Base-by-base conservation (phyloP, 164 flowering plant species). In the Cinnamomum chago region DNA sequence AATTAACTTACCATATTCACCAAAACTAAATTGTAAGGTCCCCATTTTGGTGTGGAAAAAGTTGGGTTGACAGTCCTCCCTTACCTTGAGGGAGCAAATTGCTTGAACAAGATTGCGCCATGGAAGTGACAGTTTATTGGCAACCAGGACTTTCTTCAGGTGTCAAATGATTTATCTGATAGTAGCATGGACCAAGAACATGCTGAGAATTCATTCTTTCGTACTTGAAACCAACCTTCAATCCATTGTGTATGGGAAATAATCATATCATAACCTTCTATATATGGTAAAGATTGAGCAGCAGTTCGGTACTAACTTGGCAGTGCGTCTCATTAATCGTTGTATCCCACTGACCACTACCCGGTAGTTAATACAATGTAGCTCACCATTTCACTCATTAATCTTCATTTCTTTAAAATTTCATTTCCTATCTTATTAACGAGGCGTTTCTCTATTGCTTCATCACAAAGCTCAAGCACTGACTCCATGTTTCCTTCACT, bases 401-500 rank as follows among this genome's bases (percentile, higher is more conserved):
- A 69, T 70, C 52, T 27, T 23, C 71, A 52, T 52, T 11, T 30
- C 13, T 24, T 23, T 11, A 23, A 14, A 27, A 62, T 70, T 60
- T 75, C 79, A 66, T 30, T 33, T 58, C 23, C 62, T 0, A 15
- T 73, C 75, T 76, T 71, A 69, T 47, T 78, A 71, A 77, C 51
- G 9, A 82, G 74, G 77, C 72, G 65, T 66, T 67, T 72, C 76
- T 82, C 84, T 65, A 82, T 68, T 58, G 68, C 80, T 75, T 82
- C 84, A 71, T 82, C 80, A 51, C 84, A 82, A 70, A 82, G 80
- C 70, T 79, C 84, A 75, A 82, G 84, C 25, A 78, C 74, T 23
- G 50, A 60, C 51, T 79, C 82, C 65, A 82, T 69, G 71, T 77
- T 65, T 14, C 80, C 80, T 35, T 82, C 82, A 30, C 67, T 50